Conservation (phyloP, 352 stramenopile genomes). For the Phytophthora fragariae region DNA sequence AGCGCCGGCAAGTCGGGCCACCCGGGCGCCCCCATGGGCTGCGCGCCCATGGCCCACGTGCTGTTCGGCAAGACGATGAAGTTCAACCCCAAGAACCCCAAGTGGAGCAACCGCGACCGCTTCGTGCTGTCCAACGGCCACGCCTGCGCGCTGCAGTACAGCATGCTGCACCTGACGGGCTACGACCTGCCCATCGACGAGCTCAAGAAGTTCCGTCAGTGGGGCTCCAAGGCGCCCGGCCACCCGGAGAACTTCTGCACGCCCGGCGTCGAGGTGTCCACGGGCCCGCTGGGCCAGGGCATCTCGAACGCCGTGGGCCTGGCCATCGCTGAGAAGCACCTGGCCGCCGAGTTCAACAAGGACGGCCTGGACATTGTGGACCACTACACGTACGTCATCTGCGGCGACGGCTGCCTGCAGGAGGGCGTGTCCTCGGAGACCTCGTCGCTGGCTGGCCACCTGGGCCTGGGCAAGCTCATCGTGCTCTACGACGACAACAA, state of each 20-base stretch:
- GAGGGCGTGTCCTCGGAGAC: constrained; percentile 97
- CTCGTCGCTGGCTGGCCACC: constrained; percentile 96
- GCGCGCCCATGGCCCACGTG: constrained; percentile 97
- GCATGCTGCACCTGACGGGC: constrained; percentile 98
- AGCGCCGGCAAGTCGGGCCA: constrained; percentile 98
- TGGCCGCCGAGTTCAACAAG: constrained; percentile 98
- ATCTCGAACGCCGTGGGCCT: constrained; percentile 98
- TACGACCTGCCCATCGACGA: constrained; percentile 97
- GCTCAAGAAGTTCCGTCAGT: constrained; percentile 97
- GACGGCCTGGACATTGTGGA: constrained; percentile 95
- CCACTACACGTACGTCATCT: constrained; percentile 99
- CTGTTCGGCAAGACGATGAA: constrained; percentile 95
- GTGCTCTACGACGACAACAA: constrained; percentile 99
- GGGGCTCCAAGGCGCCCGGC: constrained; percentile 95
- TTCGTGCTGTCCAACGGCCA: constrained; percentile 99
- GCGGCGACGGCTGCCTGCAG: constrained; percentile 98
- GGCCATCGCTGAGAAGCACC: constrained; percentile 97
- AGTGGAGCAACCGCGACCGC: constrained; percentile 97
- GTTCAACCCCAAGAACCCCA: constrained; percentile 88
- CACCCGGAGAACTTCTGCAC: constrained; percentile 98
- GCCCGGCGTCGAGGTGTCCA: constrained; percentile 96
- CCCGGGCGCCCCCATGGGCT: constrained; percentile 98
- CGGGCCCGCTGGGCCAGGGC: constrained; percentile 97
- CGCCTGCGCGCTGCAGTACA: constrained; percentile 98
- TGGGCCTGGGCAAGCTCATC: constrained; percentile 98